A percentile compares a stretch with the other conserved stretches of the same genome.
Evolutionary conservation across 441 rosid species (phyloP).

Genomic region (Erodium texanum): DNA sequence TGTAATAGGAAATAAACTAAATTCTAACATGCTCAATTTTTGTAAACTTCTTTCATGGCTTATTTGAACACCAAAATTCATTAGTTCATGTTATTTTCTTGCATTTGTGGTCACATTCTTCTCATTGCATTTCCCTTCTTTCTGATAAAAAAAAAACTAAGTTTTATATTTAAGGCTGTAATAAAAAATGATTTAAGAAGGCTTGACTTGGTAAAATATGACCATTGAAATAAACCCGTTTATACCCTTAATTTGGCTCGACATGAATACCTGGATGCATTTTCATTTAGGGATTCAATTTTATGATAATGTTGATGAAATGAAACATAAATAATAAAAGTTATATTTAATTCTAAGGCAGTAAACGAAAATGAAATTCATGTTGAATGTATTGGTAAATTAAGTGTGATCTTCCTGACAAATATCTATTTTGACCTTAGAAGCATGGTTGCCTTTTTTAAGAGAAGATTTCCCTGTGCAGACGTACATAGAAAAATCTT

Average conservation of each 20-base stretch:
- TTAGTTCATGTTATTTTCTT: constrained; percentile 4
- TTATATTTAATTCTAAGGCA: not conserved
- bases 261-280: not conserved
- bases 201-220: not conserved
- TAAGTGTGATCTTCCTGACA: not conserved
- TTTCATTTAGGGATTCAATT: not conserved
- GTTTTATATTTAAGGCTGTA: not conserved
- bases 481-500: not conserved
- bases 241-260: constrained; percentile 2
- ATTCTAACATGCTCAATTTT: not conserved
- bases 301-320: not conserved
- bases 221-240: not conserved
- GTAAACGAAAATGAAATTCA: not conserved
- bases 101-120: not conserved
- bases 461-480: not conserved
- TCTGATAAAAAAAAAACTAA: no score
- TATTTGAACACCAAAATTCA: not conserved
- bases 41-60: not conserved
- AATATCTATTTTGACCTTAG: not conserved
- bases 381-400: not conserved
- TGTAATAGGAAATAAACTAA: no score
- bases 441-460: not conserved
- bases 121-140: no score
- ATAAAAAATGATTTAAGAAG: not conserved
- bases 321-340: not conserved